Conservation (phyloP, 306 rosid species). For the Glycyrrhiza uralensis region DNA sequence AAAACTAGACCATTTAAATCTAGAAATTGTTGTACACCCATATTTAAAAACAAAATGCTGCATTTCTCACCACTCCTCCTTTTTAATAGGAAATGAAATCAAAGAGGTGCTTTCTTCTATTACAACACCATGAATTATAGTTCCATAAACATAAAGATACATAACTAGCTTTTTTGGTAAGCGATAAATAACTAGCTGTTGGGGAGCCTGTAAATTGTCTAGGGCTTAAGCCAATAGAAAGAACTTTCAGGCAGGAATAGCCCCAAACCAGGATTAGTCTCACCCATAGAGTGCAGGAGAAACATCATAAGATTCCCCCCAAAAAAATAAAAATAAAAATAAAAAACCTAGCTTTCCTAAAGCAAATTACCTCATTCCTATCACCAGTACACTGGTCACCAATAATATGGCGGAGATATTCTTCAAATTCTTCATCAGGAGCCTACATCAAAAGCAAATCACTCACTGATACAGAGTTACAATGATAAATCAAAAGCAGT, state of each 20-base stretch:
- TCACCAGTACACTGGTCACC: slow-evolving; percentile 80
- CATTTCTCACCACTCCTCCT: background rate
- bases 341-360: background rate
- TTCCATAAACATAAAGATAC: background rate
- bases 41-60: background rate
- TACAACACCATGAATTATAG: background rate
- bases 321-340: background rate
- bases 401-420: slow-evolving; percentile 78
- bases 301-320: background rate
- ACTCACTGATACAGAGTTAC: slow-evolving; percentile 8
- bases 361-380: slow-evolving; percentile 67
- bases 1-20: no score
- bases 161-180: background rate
- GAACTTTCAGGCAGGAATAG: background rate
- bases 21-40: background rate
- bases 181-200: background rate
- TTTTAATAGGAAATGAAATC: slow-evolving; percentile 1
- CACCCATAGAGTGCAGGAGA: background rate
- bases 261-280: background rate
- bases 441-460: slow-evolving; percentile 52
- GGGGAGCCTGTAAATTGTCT: background rate
- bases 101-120: background rate
- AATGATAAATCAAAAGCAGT: slow-evolving; percentile 21
- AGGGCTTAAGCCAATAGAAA: background rate
- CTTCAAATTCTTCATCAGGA: slow-evolving; percentile 97